phyloP scores from a whole-genome alignment of 768 basidiomycete genomes.

The Suillus hirtellus region DNA sequence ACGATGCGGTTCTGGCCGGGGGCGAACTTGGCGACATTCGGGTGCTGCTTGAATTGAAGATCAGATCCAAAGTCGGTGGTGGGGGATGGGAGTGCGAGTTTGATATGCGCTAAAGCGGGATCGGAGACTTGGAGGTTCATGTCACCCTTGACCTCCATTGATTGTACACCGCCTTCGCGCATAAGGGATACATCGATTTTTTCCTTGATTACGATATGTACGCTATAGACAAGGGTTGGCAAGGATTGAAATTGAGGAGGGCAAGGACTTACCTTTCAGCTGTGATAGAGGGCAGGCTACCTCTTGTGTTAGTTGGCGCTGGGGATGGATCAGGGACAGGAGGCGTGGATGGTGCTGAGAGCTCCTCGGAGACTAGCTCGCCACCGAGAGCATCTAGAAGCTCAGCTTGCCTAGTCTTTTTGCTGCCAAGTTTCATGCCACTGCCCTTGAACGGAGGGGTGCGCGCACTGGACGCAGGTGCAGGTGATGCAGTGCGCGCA shows the following conservation, averaged over 20 bases:
- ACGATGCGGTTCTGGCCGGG: conserved; percentile 68
- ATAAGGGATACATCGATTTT: conserved; percentile 76
- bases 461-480: conserved; percentile 50
- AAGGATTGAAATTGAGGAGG: neutral
- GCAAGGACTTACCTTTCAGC: conserved; percentile 61
- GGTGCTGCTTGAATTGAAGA: conserved; percentile 96
- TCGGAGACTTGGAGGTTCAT: conserved; percentile 90
- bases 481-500: conserved; percentile 43
- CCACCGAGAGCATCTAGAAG: conserved; percentile 85
- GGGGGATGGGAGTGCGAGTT: conserved; percentile 60
- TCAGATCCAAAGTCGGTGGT: conserved; percentile 61
- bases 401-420: conserved; percentile 89
- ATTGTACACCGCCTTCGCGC: conserved; percentile 88
- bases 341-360: conserved; percentile 53
- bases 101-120: conserved; percentile 67
- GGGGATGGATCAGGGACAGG: conserved; percentile 46
- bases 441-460: conserved; percentile 86
- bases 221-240: conserved; percentile 44
- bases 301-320: conserved; percentile 49
- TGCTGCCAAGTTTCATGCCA: conserved; percentile 96
- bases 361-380: conserved; percentile 57
- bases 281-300: conserved; percentile 73
- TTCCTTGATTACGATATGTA: conserved; percentile 87
- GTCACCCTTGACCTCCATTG: conserved; percentile 91
- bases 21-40: conserved; percentile 85